Evolutionary conservation across 306 rosid genomes (phyloP).

Genomic region (Ceratonia siliqua): DNA sequence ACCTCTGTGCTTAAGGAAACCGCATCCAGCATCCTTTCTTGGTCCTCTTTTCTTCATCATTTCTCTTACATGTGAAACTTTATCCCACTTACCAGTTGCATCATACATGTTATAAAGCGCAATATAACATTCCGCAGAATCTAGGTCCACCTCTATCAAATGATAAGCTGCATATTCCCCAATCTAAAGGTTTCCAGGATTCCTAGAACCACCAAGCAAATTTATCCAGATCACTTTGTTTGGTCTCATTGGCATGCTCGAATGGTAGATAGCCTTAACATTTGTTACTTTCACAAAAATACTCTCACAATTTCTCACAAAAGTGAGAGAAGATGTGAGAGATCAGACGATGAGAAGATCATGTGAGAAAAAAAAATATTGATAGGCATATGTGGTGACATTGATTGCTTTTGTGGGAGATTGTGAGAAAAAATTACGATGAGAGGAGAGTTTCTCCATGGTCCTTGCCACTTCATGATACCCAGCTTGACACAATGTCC

Average conservation of each 20-base stretch:
- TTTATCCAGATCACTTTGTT: conserved; percentile 67
- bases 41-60: conserved; percentile 52
- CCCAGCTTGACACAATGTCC: conserved; percentile 67
- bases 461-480: conserved; percentile 55
- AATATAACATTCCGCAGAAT: conserved; percentile 48
- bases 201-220: conserved; percentile 61
- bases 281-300: too few relatives aligned
- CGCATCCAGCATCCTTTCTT: conserved; percentile 58
- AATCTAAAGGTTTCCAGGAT: conserved; percentile 39
- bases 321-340: too few relatives aligned
- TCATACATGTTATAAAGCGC: conserved; percentile 65
- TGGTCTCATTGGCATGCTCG: conserved; percentile 59
- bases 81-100: conserved; percentile 51
- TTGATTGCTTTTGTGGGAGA: too few relatives aligned
- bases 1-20: conserved; percentile 57
- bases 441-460: too few relatives aligned
- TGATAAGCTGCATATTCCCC: conserved; percentile 55
- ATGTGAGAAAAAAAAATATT: too few relatives aligned
- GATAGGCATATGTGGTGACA: too few relatives aligned
- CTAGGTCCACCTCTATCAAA: conserved; percentile 51
- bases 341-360: too few relatives aligned
- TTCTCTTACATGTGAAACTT: conserved; percentile 57
- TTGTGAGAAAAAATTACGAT: too few relatives aligned
- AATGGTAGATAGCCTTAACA: too few relatives aligned
- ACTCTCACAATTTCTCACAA: too few relatives aligned